Base-by-base conservation (phyloP, 2,329 filamentous ascomycete genomes). In the Dissoconium aciculare region DNA sequence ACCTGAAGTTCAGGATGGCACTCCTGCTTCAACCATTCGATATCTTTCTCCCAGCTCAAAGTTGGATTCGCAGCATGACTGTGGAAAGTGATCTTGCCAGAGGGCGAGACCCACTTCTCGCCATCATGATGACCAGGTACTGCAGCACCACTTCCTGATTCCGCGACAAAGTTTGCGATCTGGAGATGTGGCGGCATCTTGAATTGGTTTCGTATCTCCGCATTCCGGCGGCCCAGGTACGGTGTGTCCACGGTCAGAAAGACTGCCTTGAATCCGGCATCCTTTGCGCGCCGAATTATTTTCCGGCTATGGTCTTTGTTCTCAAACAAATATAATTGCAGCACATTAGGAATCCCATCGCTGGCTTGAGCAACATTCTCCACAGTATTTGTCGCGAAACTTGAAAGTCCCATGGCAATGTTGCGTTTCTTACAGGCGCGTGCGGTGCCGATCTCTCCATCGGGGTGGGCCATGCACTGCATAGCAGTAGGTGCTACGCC, bases 211-310 rank as follows among this genome's bases (percentile, higher is more conserved):
- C 66, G 57, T 29, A 64, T 62, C 40, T 73, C 67, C 19, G 68
- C 62, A 11, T 69, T 54, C 2, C 69, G 55, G 9, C 61, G 56
- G 0, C 68, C 69, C 0, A 72, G 54, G 5, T 67, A 59, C 0
- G 69, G 68, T 0, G 62, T 60, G 35, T 74, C 69, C 2, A 71
- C 66, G 0, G 67, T 66, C 3, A 74, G 47, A 30, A 73, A 63
- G 3, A 72, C 50, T 0, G 67, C 68, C 38, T 67, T 67, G 49
- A 63, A 71, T 3, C 66, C 66, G 2, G 51, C 51, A 31, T 46
- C 45, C 38, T 53, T 53, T 10, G 53, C 53, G 9, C 51, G 42
- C 21, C 41, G 38, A 26, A 55, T 49, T 16, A 51, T 31, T 43
- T 57, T 39, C 35, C 60, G 58, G 49, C 48, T 69, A 58, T 29